Evolutionary conservation across 257 asterid species (phyloP), one percentile per base, ranked within the genome.

Genomic region (Apocynum venetum): DNA sequence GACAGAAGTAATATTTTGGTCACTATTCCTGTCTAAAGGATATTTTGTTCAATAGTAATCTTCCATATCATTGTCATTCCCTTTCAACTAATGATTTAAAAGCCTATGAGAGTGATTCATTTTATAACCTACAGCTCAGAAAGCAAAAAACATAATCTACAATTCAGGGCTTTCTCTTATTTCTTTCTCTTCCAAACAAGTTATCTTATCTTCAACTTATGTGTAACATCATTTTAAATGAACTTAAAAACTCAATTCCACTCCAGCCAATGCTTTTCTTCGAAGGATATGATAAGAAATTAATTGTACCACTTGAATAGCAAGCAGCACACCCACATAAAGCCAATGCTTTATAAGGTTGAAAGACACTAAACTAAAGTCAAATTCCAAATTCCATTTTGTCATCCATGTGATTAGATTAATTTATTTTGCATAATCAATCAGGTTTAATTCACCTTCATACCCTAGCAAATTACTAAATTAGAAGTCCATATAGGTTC

Each of bases 401-500:
- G n/a, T 13, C 38, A 38, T 35, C 8, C n/a, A 64, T 36, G n/a
- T 36, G 20, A 38, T 64, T 36, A 64, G 1, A 64, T 36, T 31
- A 36, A 36, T n/a, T 63, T 36, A 2, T 63, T 36, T 64, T 6
- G 31, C 44, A 13, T 4, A 65, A 65, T 38, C 68, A 64, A 14
- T 36, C n/a, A 2, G 47, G 47, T 64, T 9, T 64, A 10, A 64
- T 64, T 64, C n/a, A 64, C 20, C 20, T 40, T 46, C 6, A 11
- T 61, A 61, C 40, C 71, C 31, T 6, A 17, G 13, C 40, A 66
- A 15, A 15, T 40, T 14, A 66, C 12, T 41, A 6, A 66, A 40
- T 66, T 66, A 40, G 71, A 66, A 66, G 71, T 15, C 71, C 71
- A 66, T 11, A 14, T 4, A 65, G 25, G 71, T 66, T 14, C 47